A percentile compares a stretch with the other conserved stretches of the same genome.
Evolutionary conservation across 1,139 yeast genomes (phyloP).

Genomic region (Suhomyces kunorum): DNA sequence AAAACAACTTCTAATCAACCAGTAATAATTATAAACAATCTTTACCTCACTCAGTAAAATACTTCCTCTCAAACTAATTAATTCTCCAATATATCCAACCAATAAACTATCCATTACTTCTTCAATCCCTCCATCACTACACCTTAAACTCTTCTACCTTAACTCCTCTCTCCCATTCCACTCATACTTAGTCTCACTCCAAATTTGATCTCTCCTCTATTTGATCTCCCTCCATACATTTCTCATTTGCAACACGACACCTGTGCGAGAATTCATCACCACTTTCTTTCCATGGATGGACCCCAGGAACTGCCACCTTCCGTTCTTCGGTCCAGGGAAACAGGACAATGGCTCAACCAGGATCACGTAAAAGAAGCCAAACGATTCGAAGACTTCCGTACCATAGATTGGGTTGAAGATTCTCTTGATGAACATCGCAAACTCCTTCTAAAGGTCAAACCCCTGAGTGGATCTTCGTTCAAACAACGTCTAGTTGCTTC

Average conservation of each 20-base stretch:
- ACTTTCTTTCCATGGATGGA: not conserved
- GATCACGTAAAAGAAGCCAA: slow-evolving; percentile 37
- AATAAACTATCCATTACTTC: no score
- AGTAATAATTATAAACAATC: no score
- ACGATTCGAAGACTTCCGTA: slow-evolving; percentile 59
- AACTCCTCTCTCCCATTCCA: no score
- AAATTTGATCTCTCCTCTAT: no score
- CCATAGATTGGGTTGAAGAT: slow-evolving; percentile 88
- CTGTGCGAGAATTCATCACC: not conserved
- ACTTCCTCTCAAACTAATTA: no score
- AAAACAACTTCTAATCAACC: no score
- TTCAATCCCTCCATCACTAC: no score
- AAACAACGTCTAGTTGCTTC: slow-evolving; percentile 42
- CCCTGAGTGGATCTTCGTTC: slow-evolving; percentile 20
- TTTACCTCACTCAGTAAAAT: no score
- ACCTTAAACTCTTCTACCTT: no score
- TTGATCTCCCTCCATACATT: no score
- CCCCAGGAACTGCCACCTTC: slow-evolving; percentile 1
- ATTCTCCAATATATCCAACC: no score
- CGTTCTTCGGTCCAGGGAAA: slow-evolving; percentile 20
- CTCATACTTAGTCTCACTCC: no score
- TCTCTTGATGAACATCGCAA: slow-evolving; percentile 56
- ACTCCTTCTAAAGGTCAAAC: slow-evolving; percentile 27
- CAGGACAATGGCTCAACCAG: slow-evolving; percentile 46
- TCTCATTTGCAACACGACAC: slow-evolving; percentile 7